Conservation (phyloP, 768 basidiomycete genomes). For the Tephrocybe sp. region DNA sequence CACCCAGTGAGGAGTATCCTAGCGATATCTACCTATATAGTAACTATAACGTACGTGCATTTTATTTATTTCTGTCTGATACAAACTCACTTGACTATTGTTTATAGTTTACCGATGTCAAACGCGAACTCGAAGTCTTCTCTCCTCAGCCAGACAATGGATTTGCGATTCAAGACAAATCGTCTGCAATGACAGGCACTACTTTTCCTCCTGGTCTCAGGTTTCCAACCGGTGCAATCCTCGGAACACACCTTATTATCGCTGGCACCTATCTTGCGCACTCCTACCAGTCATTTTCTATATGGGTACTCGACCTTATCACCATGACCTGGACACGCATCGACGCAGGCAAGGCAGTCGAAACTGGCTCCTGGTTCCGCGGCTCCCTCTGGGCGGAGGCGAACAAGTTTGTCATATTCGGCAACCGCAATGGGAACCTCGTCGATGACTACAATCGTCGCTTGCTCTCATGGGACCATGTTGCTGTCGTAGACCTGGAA, state of each 20-base stretch:
- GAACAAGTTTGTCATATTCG: constrained; percentile 88
- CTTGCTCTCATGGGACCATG: constrained; percentile 87
- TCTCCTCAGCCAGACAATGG: constrained; percentile 73
- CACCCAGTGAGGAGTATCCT: constrained; percentile 70
- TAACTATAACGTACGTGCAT: constrained; percentile 82
- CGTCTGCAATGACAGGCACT: constrained; percentile 73
- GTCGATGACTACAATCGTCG: constrained; percentile 93
- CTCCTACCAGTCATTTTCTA: constrained; percentile 90
- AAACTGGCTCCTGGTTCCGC: constrained; percentile 92
- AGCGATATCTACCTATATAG: constrained; percentile 90
- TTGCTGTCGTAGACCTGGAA: constrained; percentile 88
- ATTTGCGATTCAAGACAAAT: constrained; percentile 79
- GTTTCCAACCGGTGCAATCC: constrained; percentile 91
- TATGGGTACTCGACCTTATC: constrained; percentile 90
- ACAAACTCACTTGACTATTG: constrained; percentile 11
- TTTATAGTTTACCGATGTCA: constrained; percentile 85
- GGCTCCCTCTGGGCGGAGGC: constrained; percentile 83
- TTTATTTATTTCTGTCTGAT: constrained; percentile 1
- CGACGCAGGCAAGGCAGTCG: constrained; percentile 83
- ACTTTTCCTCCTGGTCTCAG: constrained; percentile 92
- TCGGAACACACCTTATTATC: constrained; percentile 89
- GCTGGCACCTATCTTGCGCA: constrained; percentile 96
- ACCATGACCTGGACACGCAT: constrained; percentile 85
- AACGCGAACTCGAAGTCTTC: constrained; percentile 92
- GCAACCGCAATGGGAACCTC: constrained; percentile 82